These are phyloP conservation scores for Thelonectria blattea DNA, from an alignment of 2,329 filamentous ascomycete genomes.

Conservation along the genomic window DNA sequence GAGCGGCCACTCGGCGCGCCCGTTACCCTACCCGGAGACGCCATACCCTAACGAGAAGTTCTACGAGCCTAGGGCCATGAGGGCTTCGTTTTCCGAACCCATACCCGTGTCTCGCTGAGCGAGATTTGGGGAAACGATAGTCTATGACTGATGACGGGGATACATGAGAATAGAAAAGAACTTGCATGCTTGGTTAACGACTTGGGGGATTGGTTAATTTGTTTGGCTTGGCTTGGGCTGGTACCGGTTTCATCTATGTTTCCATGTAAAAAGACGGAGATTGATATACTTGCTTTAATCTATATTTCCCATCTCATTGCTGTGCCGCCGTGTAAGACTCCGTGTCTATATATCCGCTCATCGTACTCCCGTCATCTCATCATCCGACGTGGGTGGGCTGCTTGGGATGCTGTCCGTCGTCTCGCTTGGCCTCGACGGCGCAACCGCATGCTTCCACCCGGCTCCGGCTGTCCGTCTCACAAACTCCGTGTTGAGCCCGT, in stretches of 20 bases:
- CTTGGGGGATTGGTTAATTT: background rate
- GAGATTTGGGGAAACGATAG: background rate
- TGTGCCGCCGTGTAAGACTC: background rate
- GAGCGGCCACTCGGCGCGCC: background rate
- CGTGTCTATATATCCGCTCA: background rate
- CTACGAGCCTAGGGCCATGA: conserved; percentile 27
- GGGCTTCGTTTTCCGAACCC: conserved; percentile 23
- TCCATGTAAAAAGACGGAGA: conserved; percentile 3
- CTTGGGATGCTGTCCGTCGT: conserved; percentile 20
- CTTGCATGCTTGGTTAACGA: background rate
- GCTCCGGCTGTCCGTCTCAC: conserved; percentile 69
- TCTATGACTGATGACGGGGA: background rate
- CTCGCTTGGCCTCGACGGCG: conserved; percentile 25
- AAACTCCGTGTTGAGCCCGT: conserved; percentile 62
- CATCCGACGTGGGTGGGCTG: conserved; percentile 28
- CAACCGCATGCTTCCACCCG: conserved; percentile 45
- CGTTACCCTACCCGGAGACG: conserved; percentile 30
- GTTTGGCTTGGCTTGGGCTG: conserved; percentile 7
- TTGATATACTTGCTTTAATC: background rate
- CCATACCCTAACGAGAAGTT: conserved; percentile 29
- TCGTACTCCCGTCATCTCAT: conserved; percentile 12
- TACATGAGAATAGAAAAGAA: background rate
- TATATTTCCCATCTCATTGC: background rate
- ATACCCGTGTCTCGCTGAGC: conserved; percentile 23
- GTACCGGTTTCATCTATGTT: conserved; percentile 11